phyloP scores from a whole-genome alignment of 805 yeast species.

The Ogataea corticis region DNA sequence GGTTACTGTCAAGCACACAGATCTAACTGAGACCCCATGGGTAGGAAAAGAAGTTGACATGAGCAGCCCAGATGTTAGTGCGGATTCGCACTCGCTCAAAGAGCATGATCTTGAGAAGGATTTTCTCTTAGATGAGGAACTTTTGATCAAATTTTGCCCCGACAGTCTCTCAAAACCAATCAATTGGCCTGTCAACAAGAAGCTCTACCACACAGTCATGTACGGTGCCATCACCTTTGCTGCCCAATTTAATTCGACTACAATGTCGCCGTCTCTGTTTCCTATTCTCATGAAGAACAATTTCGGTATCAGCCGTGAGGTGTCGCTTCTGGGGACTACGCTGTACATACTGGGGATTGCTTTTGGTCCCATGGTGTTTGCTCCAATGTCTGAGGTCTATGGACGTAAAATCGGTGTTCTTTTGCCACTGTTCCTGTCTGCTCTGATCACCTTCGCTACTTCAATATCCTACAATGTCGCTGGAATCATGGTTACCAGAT shows the following conservation, averaged over 20 bases:
- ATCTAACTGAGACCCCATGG: too few relatives aligned
- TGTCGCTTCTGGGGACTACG: constrained; percentile 54
- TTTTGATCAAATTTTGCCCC: constrained; percentile 1
- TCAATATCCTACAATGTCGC: constrained; percentile 53
- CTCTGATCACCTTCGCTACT: constrained; percentile 48
- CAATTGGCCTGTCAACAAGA: constrained; percentile 39
- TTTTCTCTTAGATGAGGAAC: not conserved
- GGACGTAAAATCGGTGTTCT: constrained; percentile 46
- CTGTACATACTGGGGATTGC: constrained; percentile 67
- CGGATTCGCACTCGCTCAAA: not conserved
- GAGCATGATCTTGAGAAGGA: not conserved
- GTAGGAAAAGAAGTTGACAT: not conserved
- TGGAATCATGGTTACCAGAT: constrained; percentile 53
- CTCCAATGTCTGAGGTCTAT: constrained; percentile 53
- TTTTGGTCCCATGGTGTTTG: constrained; percentile 66
- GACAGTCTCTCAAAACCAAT: constrained; percentile 30
- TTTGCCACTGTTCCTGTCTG: constrained; percentile 40
- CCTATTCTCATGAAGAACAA: constrained; percentile 21
- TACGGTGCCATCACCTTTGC: constrained; percentile 43
- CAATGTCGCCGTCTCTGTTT: constrained; percentile 41
- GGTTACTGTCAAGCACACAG: too few relatives aligned
- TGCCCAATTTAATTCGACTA: constrained; percentile 54
- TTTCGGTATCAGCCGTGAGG: constrained; percentile 46
- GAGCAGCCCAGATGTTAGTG: not conserved
- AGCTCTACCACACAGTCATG: constrained; percentile 39